phyloP scores from a whole-genome alignment of 495 filamentous ascomycete species.

The Recurvomyces mirabilis region DNA sequence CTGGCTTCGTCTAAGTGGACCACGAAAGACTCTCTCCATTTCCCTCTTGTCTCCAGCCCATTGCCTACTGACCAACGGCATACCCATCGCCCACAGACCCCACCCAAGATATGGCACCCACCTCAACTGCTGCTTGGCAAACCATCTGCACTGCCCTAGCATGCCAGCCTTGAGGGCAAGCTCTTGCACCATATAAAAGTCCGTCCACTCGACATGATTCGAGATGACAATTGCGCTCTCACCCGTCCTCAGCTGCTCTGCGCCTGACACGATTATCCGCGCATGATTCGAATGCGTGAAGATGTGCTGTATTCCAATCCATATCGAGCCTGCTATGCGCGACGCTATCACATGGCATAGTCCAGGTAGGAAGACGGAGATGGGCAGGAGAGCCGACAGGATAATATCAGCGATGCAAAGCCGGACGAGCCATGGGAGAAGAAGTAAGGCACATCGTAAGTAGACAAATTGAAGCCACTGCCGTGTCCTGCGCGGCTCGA shows the following conservation, averaged over 20 bases:
- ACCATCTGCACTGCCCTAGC: slow-evolving; percentile 47
- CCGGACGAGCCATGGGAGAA: slow-evolving; percentile 39
- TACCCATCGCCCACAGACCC: slow-evolving; percentile 51
- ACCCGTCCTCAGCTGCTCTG: slow-evolving; percentile 31
- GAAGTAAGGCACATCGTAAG: slow-evolving; percentile 32
- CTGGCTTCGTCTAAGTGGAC: slow-evolving; percentile 37
- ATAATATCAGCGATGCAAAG: slow-evolving; percentile 40
- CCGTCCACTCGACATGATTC: slow-evolving; percentile 48
- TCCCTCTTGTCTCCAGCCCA: slow-evolving; percentile 44
- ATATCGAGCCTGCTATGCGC: slow-evolving; percentile 38
- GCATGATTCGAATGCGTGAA: slow-evolving; percentile 41
- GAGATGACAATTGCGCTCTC: slow-evolving; percentile 47
- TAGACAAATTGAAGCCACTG: not conserved
- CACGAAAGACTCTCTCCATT: slow-evolving; percentile 42
- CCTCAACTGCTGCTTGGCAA: slow-evolving; percentile 44
- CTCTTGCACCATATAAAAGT: slow-evolving; percentile 51
- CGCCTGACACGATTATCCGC: slow-evolving; percentile 38
- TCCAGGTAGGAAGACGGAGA: slow-evolving; percentile 37
- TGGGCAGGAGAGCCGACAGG: slow-evolving; percentile 41
- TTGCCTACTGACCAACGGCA: slow-evolving; percentile 47
- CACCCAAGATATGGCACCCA: slow-evolving; percentile 48
- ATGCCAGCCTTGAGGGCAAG: slow-evolving; percentile 42
- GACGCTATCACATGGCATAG: slow-evolving; percentile 41
- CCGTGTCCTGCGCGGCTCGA: too few relatives aligned
- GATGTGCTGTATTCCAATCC: slow-evolving; percentile 42